A percentile compares a stretch with the other conserved stretches of the same genome.
phyloP scores from a whole-genome alignment of 202 grass and related monocot genomes.

The Panicum virgatum region DNA sequence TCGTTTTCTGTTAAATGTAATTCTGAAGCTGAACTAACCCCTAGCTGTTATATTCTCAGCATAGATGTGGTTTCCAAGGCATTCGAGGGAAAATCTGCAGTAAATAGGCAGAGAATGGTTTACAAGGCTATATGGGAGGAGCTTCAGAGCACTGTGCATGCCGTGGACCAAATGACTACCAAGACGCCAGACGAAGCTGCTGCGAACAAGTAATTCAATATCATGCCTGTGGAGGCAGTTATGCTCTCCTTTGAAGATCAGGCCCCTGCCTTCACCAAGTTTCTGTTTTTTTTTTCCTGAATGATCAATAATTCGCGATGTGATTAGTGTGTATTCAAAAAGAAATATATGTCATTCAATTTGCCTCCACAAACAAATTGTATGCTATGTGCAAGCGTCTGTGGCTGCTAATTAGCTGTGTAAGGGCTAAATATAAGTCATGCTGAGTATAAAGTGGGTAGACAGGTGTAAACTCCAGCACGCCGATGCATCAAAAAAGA shows the following conservation, averaged over 20 bases:
- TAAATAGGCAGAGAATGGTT: slow-evolving; percentile 96
- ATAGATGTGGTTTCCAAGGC: slow-evolving; percentile 83
- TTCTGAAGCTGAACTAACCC: slow-evolving; percentile 22
- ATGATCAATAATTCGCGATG: not conserved
- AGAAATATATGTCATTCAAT: not conserved
- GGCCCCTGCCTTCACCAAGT: not conserved
- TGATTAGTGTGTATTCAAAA: not conserved
- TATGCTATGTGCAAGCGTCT: too few species aligned
- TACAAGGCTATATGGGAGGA: slow-evolving; percentile 98
- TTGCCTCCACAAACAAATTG: not conserved
- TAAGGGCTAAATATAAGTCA: too few species aligned
- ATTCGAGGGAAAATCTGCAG: slow-evolving; percentile 79
- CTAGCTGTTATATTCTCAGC: slow-evolving; percentile 39
- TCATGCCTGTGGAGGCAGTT: slow-evolving; percentile 3
- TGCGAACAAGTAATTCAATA: slow-evolving; percentile 23
- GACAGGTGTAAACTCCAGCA: too few species aligned
- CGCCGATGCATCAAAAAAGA: too few species aligned
- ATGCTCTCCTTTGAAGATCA: slow-evolving; percentile 15
- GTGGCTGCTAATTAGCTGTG: too few species aligned
- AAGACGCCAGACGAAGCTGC: slow-evolving; percentile 70
- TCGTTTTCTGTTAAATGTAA: too few species aligned
- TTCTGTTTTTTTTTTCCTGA: not conserved
- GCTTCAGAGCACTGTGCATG: slow-evolving; percentile 85
- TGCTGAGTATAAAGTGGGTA: too few species aligned
- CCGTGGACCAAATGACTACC: slow-evolving; percentile 92